Conservation (phyloP, 2,329 filamentous ascomycete genomes). For the Scedosporium apiospermum region DNA sequence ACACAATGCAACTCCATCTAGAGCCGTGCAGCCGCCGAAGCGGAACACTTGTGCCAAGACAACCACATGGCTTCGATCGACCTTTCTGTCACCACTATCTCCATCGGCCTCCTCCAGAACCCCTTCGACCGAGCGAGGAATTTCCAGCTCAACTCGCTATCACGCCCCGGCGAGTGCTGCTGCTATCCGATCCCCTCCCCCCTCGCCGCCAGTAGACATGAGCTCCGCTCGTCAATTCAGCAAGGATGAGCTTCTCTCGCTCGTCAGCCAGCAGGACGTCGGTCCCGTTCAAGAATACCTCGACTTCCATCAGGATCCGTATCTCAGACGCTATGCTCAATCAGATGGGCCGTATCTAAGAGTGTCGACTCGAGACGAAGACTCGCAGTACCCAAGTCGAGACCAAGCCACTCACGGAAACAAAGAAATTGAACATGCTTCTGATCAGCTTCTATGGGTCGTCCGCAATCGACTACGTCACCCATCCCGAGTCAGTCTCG, state of each 20-base stretch:
- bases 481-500: constrained; percentile 29
- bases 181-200: constrained; percentile 9
- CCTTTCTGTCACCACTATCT: constrained; percentile 24
- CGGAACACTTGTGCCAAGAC: constrained; percentile 7
- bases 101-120: constrained; percentile 1
- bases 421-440: constrained; percentile 22
- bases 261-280: constrained; percentile 41
- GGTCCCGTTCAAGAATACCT: constrained; percentile 43
- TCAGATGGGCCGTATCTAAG: constrained; percentile 37
- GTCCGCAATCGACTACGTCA: constrained; percentile 32
- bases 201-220: constrained; percentile 7
- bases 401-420: constrained; percentile 27
- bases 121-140: constrained; percentile 11
- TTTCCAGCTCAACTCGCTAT: constrained; percentile 16
- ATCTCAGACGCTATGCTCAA: constrained; percentile 42
- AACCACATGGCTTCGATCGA: constrained; percentile 28
- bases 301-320: constrained; percentile 41
- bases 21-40: neutral
- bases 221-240: constrained; percentile 11
- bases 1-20: constrained; percentile 3
- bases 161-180: constrained; percentile 15
- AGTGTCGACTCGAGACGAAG: constrained; percentile 40
- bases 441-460: constrained; percentile 30
- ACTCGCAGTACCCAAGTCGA: constrained; percentile 34
- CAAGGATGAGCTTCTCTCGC: constrained; percentile 37